Conservation (phyloP, 805 yeast genomes). For the Metschnikowia koreensis region DNA sequence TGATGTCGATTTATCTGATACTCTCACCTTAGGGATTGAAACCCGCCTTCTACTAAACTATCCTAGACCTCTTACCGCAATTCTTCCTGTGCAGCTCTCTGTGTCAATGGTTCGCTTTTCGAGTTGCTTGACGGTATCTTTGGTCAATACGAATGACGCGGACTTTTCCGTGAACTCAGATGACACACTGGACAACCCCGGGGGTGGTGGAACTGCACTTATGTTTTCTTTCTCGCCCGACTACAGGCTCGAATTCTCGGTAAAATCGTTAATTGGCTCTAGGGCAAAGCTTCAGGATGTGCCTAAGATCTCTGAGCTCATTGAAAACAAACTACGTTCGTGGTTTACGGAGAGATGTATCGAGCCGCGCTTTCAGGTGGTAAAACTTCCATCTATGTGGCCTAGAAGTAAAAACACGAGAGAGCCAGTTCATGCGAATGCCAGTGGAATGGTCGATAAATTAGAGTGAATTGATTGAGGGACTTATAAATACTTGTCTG, state of each 20-base stretch:
- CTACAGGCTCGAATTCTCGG: slow-evolving; percentile 81
- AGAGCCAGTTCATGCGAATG: slow-evolving; percentile 26
- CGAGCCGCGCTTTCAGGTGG: slow-evolving; percentile 87
- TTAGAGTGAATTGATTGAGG: slow-evolving; percentile 9
- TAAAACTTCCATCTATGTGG: slow-evolving; percentile 85
- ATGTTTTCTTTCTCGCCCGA: slow-evolving; percentile 92
- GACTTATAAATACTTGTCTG: background rate
- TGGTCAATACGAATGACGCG: slow-evolving; percentile 43
- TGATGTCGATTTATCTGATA: slow-evolving; percentile 86
- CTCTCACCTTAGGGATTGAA: slow-evolving; percentile 81
- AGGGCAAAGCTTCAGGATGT: slow-evolving; percentile 88
- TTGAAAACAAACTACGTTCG: slow-evolving; percentile 75
- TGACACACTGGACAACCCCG: background rate
- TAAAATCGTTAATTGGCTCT: slow-evolving; percentile 89
- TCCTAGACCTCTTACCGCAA: slow-evolving; percentile 82
- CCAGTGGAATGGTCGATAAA: slow-evolving; percentile 21
- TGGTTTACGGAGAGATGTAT: slow-evolving; percentile 95
- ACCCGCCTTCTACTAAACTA: slow-evolving; percentile 76
- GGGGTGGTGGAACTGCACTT: slow-evolving; percentile 58
- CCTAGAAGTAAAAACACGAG: slow-evolving; percentile 49
- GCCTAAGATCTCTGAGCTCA: slow-evolving; percentile 82
- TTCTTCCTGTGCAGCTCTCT: slow-evolving; percentile 77
- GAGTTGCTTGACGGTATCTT: slow-evolving; percentile 80
- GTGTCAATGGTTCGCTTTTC: slow-evolving; percentile 90
- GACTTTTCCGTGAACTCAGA: slow-evolving; percentile 5